Percentiles rank a stretch among this genome's conserved stretches.
Evolutionary conservation across 1,139 yeast genomes (phyloP).

Genomic region (Geotrichum europaeum): DNA sequence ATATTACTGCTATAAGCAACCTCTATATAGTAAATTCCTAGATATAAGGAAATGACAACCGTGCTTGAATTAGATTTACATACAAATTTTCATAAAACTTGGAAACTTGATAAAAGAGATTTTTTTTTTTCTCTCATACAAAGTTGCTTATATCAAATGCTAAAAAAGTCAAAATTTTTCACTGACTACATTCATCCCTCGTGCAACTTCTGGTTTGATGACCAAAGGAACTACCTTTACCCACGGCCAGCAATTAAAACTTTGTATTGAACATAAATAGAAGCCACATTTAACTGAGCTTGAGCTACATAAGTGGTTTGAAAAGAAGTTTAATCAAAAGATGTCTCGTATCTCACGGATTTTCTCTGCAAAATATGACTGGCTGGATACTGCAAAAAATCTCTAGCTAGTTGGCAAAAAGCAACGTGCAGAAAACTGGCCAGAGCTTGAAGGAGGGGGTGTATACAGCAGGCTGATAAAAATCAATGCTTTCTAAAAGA

Average conservation of each 20-base stretch:
- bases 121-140: too few species aligned
- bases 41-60: too few species aligned
- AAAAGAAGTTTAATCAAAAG: background rate
- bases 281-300: background rate
- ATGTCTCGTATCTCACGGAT: background rate
- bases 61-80: too few species aligned
- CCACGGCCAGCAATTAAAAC: background rate
- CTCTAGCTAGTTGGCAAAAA: background rate
- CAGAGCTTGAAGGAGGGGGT: background rate
- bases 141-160: too few species aligned
- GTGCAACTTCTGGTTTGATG: background rate
- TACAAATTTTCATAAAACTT: too few species aligned
- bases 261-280: background rate
- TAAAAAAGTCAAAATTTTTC: too few species aligned
- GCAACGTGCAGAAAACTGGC: background rate
- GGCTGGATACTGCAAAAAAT: background rate
- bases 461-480: background rate
- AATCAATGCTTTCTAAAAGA: background rate
- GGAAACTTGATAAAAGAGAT: too few species aligned
- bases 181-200: too few species aligned
- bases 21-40: too few species aligned
- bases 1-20: too few species aligned
- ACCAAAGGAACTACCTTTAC: background rate
- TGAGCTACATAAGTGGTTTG: background rate
- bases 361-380: background rate